A percentile compares a stretch with the other conserved stretches of the same genome.
Conservation (phyloP, 148 eudicot genomes). For the Arbutus unedo region DNA sequence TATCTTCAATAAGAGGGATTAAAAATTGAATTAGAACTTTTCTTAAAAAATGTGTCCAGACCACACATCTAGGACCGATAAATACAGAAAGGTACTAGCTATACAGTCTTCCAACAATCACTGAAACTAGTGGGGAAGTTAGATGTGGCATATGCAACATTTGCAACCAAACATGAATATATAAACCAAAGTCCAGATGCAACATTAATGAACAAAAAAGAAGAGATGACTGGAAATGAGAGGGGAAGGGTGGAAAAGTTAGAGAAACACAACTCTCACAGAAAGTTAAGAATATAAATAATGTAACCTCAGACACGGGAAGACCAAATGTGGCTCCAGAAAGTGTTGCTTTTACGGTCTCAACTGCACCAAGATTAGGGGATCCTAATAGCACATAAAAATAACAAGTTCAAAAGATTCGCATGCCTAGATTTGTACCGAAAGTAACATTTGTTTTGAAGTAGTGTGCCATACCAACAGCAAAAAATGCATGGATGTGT, state of each 20-base stretch:
- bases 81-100: neutral
- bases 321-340: conserved; percentile 89
- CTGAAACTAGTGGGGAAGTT: neutral
- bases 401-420: conserved; percentile 2
- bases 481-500: conserved; percentile 96
- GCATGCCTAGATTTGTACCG: neutral
- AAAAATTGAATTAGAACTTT: neutral
- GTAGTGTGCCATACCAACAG: conserved; percentile 70
- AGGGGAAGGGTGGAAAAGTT: neutral
- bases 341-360: conserved; percentile 72
- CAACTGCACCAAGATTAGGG: conserved; percentile 82
- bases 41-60: neutral
- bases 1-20: neutral
- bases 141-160: neutral
- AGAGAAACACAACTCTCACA: neutral
- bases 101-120: neutral
- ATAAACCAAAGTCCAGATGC: neutral
- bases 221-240: neutral
- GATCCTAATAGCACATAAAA: conserved; percentile 55
- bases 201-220: neutral
- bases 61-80: conserved; percentile 2
- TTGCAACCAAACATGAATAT: neutral
- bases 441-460: conserved; percentile 11
- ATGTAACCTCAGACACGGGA: conserved; percentile 81
- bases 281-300: conserved; percentile 4